Conservation (phyloP, 257 asterid species). For the Solanum lycopersicoides region DNA sequence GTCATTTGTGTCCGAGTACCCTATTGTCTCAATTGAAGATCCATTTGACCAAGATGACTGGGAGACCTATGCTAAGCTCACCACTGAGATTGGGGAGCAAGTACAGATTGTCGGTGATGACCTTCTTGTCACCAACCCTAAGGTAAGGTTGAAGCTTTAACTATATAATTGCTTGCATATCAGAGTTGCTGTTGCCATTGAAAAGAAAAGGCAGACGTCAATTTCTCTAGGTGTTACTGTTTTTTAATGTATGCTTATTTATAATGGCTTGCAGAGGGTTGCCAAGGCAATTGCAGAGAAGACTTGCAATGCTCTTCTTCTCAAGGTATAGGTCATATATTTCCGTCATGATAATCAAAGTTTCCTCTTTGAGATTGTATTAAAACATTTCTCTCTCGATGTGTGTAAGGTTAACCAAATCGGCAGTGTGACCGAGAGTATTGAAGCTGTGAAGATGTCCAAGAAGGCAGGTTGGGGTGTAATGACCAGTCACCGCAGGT, state of each 20-base stretch:
- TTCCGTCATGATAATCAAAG: background rate
- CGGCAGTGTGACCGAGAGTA: constrained; percentile 96
- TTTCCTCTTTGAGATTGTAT: background rate
- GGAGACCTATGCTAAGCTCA: constrained; percentile 72
- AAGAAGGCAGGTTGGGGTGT: constrained; percentile 99
- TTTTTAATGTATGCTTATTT: background rate
- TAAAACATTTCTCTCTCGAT: background rate
- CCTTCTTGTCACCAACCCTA: constrained; percentile 92
- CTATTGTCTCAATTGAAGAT: constrained; percentile 90
- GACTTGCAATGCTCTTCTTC: constrained; percentile 94
- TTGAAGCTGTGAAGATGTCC: constrained; percentile 94
- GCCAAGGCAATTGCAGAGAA: constrained; percentile 92
- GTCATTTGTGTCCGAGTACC: constrained; percentile 73
- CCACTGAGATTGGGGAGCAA: constrained; percentile 62
- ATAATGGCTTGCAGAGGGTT: constrained; percentile 53
- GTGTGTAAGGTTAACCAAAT: constrained; percentile 80
- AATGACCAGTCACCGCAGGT: constrained; percentile 99
- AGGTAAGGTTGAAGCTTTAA: constrained; percentile 25
- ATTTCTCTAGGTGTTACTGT: background rate
- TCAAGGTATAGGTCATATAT: constrained; percentile 38
- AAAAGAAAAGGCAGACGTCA: background rate
- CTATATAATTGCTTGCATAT: background rate
- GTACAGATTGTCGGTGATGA: constrained; percentile 98
- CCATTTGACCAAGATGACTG: constrained; percentile 99
- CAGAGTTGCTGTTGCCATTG: background rate